Conservation (phyloP, 108 stramenopile genomes). For the Nitzschia sp. region DNA sequence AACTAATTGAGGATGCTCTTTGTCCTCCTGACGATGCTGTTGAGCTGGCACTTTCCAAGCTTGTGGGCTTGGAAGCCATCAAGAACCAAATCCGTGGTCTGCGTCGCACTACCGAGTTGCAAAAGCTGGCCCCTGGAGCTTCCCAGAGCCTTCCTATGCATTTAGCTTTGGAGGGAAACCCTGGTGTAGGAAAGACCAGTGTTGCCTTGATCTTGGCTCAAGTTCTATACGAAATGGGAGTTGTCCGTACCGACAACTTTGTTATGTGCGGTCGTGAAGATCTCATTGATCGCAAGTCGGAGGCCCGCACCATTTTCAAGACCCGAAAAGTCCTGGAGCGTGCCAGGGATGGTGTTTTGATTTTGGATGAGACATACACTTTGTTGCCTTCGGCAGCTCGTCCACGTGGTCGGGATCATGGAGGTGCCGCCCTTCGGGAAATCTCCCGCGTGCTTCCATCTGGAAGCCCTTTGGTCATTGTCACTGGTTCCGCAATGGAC, state of each 20-base stretch:
- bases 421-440: slow-evolving; percentile 76
- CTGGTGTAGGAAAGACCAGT: slow-evolving; percentile 88
- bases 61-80: slow-evolving; percentile 78
- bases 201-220: slow-evolving; percentile 73
- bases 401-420: slow-evolving; percentile 78
- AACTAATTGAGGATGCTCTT: slow-evolving; percentile 77
- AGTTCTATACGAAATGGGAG: slow-evolving; percentile 77
- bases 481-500: slow-evolving; percentile 70
- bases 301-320: slow-evolving; percentile 75
- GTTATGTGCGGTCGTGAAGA: slow-evolving; percentile 63
- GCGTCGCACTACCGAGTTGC: slow-evolving; percentile 78
- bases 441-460: slow-evolving; percentile 58
- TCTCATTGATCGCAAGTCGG: slow-evolving; percentile 74
- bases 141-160: slow-evolving; percentile 59
- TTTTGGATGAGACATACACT: slow-evolving; percentile 81
- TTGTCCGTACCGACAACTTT: slow-evolving; percentile 54
- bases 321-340: slow-evolving; percentile 63
- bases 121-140: slow-evolving; percentile 29
- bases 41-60: slow-evolving; percentile 56
- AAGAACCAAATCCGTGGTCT: slow-evolving; percentile 82
- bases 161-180: slow-evolving; percentile 83
- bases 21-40: slow-evolving; percentile 83
- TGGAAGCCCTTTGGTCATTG: slow-evolving; percentile 69
- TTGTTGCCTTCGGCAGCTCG: slow-evolving; percentile 76
- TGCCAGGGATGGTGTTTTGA: slow-evolving; percentile 77